Evolutionary conservation across 164 flowering plant genomes (phyloP).

Genomic region (Stephania yunnanensis): DNA sequence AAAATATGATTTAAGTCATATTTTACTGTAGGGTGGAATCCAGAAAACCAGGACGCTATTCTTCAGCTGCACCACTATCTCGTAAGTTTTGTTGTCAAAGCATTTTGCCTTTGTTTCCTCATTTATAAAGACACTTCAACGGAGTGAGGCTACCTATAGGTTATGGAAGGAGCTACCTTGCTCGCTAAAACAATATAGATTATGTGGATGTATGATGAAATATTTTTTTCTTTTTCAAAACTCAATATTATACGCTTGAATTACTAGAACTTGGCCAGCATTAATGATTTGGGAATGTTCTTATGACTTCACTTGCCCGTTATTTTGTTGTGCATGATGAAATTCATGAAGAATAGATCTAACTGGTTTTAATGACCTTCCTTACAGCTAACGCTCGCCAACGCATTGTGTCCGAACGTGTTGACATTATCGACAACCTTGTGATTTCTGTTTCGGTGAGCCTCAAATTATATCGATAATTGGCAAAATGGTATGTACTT

Average conservation of each 20-base stretch:
- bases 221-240: neutral
- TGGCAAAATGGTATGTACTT: neutral
- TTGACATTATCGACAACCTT: conserved; percentile 81
- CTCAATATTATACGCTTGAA: neutral
- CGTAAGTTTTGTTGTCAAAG: conserved; percentile 45
- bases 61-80: conserved; percentile 96
- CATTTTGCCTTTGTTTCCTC: neutral
- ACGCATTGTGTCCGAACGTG: conserved; percentile 96
- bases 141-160: neutral
- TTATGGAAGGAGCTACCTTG: neutral
- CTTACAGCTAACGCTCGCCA: conserved; percentile 87
- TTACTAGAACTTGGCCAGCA: no score
- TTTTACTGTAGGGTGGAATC: conserved; percentile 88
- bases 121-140: neutral
- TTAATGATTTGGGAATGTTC: neutral
- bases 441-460: conserved; percentile 86
- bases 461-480: conserved; percentile 8
- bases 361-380: neutral
- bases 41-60: conserved; percentile 96
- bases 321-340: neutral
- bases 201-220: neutral
- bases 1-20: conserved; percentile 30
- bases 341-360: neutral
- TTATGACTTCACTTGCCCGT: conserved; percentile 1
- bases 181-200: neutral